Evolutionary conservation across 306 rosid genomes (phyloP), one percentile per base, ranked within the genome.

Genomic region (Fragaria ananassa): DNA sequence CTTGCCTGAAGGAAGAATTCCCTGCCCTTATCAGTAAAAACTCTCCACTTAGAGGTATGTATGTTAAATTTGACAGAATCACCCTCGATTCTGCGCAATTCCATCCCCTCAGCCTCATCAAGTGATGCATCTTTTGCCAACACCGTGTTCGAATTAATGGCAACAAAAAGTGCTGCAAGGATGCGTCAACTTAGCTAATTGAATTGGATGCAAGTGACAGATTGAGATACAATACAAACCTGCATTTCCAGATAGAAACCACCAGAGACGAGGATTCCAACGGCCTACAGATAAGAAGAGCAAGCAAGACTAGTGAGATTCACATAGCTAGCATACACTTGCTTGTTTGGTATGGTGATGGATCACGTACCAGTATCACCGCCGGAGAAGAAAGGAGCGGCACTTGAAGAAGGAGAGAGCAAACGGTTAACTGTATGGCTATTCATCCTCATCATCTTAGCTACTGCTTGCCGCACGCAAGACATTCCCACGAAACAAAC

Each of bases 11-110:
- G 74, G 72, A 88, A 91, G n/a, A 92, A 75, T 7, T 89, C 93
- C 74, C 91, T 87, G n/a, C 85, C 98, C 74, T 81, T 75, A 87
- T 92, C 97, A 0, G 98, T 94, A 81, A 91, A 94, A 42, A 94
- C 76, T 85, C 98, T 90, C 98, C 98, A 94, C 85, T 94, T 94
- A n/a, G 96, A 87, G 71, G 97, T 94, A 81, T 94, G 98, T 84
- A 76, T 56, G 84, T 94, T 94, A 77, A 96, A 94, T 76, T 85
- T 82, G n/a, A 92, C 83, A 77, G 92, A 89, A 65, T 89, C 97
- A 74, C 90, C 98, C 82, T 94, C 97, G 79, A 94, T 77, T 85
- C 84, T 86, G 13, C 63, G 86, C n/a, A 92, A 78, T 64, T 89
- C 92, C 78, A 42, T 19, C 39, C 65, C n/a, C 21, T 80, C 86